Percentiles rank a stretch among this genome's conserved stretches.
These are phyloP conservation scores for Onygenales sp. DNA, from an alignment of 2,329 filamentous ascomycete species.

Conservation along the genomic window DNA sequence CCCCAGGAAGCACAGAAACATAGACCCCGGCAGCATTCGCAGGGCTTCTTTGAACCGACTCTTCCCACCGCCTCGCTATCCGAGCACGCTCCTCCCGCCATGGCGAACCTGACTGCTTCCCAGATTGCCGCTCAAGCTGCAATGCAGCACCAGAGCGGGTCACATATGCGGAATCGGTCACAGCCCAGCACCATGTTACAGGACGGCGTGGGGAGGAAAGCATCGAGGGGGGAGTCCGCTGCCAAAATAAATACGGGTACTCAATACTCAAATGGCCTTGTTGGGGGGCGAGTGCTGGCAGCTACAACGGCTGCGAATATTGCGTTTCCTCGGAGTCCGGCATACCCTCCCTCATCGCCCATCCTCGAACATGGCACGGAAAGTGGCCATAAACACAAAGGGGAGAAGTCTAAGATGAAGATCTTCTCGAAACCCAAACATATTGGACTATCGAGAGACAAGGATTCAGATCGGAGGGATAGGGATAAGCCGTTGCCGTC, in stretches of 20 bases:
- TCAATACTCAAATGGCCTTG: constrained; percentile 42
- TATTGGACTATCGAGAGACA: constrained; percentile 53
- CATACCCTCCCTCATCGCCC: constrained; percentile 18
- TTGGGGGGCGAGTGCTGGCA: constrained; percentile 42
- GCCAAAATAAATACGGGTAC: constrained; percentile 19
- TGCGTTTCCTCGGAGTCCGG: constrained; percentile 47
- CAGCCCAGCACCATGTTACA: constrained; percentile 38
- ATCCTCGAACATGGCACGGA: constrained; percentile 9
- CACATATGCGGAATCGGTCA: constrained; percentile 44
- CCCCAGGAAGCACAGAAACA: constrained; percentile 29
- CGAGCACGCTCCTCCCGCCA: constrained; percentile 28
- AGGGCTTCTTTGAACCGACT: constrained; percentile 59
- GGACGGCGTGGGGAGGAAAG: constrained; percentile 23
- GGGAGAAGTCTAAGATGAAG: constrained; percentile 58
- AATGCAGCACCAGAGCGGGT: constrained; percentile 43
- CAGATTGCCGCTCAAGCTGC: constrained; percentile 58
- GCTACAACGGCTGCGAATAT: constrained; percentile 55
- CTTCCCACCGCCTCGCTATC: constrained; percentile 44
- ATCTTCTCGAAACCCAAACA: constrained; percentile 59
- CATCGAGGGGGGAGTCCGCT: constrained; percentile 27
- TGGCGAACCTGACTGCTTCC: constrained; percentile 45
- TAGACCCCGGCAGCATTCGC: constrained; percentile 46
- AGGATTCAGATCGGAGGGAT: constrained; percentile 42
- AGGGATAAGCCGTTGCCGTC: constrained; percentile 48
- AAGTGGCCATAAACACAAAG: constrained; percentile 37